Conservation (phyloP, 805 yeast species). For the Yarrowia bubula region DNA sequence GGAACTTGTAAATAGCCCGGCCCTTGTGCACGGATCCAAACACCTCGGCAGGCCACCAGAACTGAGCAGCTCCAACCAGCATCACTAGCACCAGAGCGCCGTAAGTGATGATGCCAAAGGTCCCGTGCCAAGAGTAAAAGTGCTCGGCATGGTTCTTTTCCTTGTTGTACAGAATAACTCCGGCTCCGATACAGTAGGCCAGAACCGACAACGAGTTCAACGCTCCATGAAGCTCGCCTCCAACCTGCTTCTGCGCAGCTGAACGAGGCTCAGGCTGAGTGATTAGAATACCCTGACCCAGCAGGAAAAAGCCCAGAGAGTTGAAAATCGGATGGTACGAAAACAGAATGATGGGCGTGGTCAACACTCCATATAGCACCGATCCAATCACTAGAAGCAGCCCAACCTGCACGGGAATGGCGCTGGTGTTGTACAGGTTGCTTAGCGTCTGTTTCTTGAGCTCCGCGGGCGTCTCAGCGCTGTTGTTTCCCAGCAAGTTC, state of each 20-base stretch:
- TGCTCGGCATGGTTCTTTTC: slow-evolving; percentile 33
- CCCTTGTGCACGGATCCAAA: slow-evolving; percentile 36
- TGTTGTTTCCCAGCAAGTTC: neutral
- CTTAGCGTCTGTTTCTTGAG: slow-evolving; percentile 34
- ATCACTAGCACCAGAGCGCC: slow-evolving; percentile 29
- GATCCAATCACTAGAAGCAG: slow-evolving; percentile 22
- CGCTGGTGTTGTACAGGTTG: slow-evolving; percentile 31
- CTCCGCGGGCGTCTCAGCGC: neutral
- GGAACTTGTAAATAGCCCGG: slow-evolving; percentile 36
- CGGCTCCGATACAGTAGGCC: slow-evolving; percentile 31
- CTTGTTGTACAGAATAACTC: slow-evolving; percentile 35
- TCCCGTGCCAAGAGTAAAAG: slow-evolving; percentile 36
- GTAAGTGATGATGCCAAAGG: slow-evolving; percentile 34
- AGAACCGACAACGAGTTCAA: slow-evolving; percentile 31
- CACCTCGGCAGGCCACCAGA: slow-evolving; percentile 34
- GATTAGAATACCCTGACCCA: slow-evolving; percentile 35
- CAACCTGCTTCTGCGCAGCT: slow-evolving; percentile 32
- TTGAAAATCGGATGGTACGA: slow-evolving; percentile 36
- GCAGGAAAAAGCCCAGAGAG: slow-evolving; percentile 32
- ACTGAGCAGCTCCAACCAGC: slow-evolving; percentile 35
- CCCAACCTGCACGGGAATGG: slow-evolving; percentile 43
- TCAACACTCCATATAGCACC: slow-evolving; percentile 27
- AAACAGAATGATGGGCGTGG: slow-evolving; percentile 32
- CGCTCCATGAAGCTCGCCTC: slow-evolving; percentile 36
- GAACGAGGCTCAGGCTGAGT: slow-evolving; percentile 35